phyloP scores from a whole-genome alignment of 2,329 filamentous ascomycete genomes.

The Grosmannia serpens region DNA sequence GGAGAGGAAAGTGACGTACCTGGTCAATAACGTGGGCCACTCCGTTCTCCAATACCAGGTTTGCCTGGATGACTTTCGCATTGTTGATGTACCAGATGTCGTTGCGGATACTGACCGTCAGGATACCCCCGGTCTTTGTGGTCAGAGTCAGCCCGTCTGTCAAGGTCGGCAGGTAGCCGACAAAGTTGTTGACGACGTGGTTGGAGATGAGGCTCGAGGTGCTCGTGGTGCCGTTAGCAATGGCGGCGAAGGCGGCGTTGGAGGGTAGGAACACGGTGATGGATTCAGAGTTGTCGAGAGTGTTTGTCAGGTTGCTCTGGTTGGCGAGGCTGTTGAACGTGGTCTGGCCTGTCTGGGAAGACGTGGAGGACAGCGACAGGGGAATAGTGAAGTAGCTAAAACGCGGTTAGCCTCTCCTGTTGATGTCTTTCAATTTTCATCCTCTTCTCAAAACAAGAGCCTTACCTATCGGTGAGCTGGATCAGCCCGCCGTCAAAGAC shows the following conservation, averaged over 20 bases:
- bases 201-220: constrained; percentile 9
- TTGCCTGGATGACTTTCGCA: constrained; percentile 14
- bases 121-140: constrained; percentile 9
- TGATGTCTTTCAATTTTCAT: neutral
- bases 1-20: constrained; percentile 1
- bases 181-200: constrained; percentile 10
- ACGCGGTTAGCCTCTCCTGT: neutral
- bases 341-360: constrained; percentile 9
- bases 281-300: constrained; percentile 9
- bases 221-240: constrained; percentile 5
- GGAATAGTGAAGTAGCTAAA: constrained; percentile 12
- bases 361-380: constrained; percentile 9
- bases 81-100: constrained; percentile 16
- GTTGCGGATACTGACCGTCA: constrained; percentile 12
- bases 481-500: constrained; percentile 15
- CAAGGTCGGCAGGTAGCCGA: constrained; percentile 13
- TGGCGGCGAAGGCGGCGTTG: constrained; percentile 11
- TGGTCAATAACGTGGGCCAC: constrained; percentile 16
- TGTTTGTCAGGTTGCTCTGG: constrained; percentile 8
- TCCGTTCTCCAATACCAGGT: constrained; percentile 14
- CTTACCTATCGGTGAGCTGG: constrained; percentile 15
- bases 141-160: constrained; percentile 11
- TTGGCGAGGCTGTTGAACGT: constrained; percentile 9
- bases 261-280: constrained; percentile 14
- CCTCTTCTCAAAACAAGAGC: neutral